Evolutionary conservation across 75 land plant genomes (phyloP), one percentile per base, ranked within the genome.

Genomic region (Adiantum capillusveneris): DNA sequence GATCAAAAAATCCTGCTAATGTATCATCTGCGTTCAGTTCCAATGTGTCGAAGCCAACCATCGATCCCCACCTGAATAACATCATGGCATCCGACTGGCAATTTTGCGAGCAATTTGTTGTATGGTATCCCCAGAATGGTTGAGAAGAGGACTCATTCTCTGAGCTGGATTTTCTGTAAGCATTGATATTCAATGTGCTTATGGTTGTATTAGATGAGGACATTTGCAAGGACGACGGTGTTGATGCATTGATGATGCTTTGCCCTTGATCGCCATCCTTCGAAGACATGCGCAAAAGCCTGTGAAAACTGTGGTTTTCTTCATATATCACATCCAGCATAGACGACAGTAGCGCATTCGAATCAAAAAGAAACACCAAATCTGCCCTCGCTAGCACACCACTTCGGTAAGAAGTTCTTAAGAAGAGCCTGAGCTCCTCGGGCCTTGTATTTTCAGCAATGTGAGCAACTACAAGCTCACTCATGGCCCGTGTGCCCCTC

Each of bases 1-100:
- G 62, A 50, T 77, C 84, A 0, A 78, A 24, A 26, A 86, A 86
- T 22, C 87, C 90, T 9, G 63, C 24, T 6, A 86, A 62, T 6
- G 75, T 43, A 60, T 80, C 62, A 57, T 76, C 75, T 18, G 87
- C 75, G 63, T 80, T 81, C 11, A 86, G 65, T 67, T 83, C 90
- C n/a, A 51, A 51, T 29, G 66, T 56, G 1, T 83, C 87, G 31
- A 86, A 86, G 0, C 90, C 78, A 18, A 79, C 71, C 2, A 85
- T 60, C 25, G 86, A 82, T 0, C 55, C 55, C 46, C 64, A 77
- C 18, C 63, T 67, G 39, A 34, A 34, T 34, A 9, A 3, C 9
- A 5, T 9, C 37, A 9, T 9, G 7, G 9, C 7, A 3, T 34
- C 7, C 37, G 37, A 5, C 9, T 34, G 3, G 9, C 37, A 5